Evolutionary conservation across 495 filamentous ascomycete genomes (phyloP).

Genomic region (Aspergillus diversus): DNA sequence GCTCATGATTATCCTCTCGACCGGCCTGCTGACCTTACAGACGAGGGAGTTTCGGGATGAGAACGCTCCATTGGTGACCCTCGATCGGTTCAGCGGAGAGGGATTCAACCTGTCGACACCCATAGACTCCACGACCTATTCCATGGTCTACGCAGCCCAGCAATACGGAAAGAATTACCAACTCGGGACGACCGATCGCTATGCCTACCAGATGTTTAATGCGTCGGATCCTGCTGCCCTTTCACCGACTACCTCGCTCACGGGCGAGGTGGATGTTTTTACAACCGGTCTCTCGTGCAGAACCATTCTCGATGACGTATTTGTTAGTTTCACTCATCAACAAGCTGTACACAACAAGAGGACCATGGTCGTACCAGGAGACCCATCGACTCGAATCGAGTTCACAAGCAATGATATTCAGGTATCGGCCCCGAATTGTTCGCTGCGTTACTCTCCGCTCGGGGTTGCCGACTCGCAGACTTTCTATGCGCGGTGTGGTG

Average conservation of each 20-base stretch:
- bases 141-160: neutral
- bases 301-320: too few species aligned
- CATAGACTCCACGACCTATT: neutral
- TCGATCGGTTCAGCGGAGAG: conserved; percentile 1
- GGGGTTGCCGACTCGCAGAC: neutral
- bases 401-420: too few species aligned
- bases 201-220: conserved; percentile 17
- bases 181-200: conserved; percentile 17
- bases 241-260: neutral
- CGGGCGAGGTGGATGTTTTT: neutral
- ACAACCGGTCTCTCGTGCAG: neutral
- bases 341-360: too few species aligned
- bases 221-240: neutral
- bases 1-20: conserved; percentile 21
- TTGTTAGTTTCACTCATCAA: neutral
- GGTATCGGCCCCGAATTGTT: too few species aligned
- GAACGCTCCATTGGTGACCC: neutral
- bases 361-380: too few species aligned
- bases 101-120: neutral
- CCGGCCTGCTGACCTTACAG: conserved; percentile 22
- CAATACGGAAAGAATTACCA: conserved; percentile 8
- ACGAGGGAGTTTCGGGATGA: neutral
- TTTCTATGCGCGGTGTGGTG: neutral
- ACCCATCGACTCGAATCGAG: too few species aligned
- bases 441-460: neutral